These are phyloP conservation scores for Aspergillus caelatus DNA, from an alignment of 2,329 filamentous ascomycete genomes.

Conservation along the genomic window DNA sequence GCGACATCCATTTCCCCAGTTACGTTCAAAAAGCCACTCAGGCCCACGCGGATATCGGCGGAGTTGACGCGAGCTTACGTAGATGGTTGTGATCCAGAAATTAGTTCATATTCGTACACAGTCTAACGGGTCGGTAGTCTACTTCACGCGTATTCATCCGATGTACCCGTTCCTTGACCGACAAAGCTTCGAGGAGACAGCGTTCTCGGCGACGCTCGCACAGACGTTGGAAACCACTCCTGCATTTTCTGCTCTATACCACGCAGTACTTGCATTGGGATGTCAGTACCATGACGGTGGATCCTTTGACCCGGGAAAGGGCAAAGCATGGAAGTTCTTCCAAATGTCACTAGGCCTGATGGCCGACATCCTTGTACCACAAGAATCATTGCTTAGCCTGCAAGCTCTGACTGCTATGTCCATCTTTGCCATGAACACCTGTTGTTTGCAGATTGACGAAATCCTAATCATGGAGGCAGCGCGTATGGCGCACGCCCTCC, in stretches of 20 bases:
- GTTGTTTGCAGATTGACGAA: conserved; percentile 2
- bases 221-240: conserved; percentile 55
- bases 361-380: background rate
- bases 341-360: conserved; percentile 1
- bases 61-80: background rate
- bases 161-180: conserved; percentile 46
- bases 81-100: background rate
- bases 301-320: background rate
- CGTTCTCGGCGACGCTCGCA: conserved; percentile 52
- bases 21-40: background rate
- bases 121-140: conserved; percentile 26
- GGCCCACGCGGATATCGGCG: background rate
- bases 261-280: conserved; percentile 40
- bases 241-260: conserved; percentile 47
- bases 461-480: background rate
- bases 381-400: background rate
- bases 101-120: too few species aligned
- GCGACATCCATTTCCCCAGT: background rate
- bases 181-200: conserved; percentile 36
- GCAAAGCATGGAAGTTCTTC: conserved; percentile 5
- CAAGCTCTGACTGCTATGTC: background rate
- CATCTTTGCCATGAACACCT: background rate
- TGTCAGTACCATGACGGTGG: conserved; percentile 32
- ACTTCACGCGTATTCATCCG: conserved; percentile 44
- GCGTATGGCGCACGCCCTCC: background rate